Conservation (phyloP, 78 protist species). For the Polysphondylium violaceum region DNA sequence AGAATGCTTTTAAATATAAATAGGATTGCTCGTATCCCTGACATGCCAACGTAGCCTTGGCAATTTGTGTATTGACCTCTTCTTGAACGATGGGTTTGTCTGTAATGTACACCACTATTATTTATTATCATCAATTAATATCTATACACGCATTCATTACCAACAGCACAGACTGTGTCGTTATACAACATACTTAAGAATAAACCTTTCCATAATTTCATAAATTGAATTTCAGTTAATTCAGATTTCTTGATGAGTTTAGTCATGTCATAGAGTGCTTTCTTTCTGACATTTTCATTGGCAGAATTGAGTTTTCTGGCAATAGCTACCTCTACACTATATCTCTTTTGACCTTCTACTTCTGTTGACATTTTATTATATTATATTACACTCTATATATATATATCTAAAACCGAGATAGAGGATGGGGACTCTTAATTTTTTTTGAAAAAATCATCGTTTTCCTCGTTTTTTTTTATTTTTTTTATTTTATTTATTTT, state of each 20-base stretch:
- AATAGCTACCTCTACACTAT: not conserved
- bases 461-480: not conserved
- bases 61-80: constrained; percentile 7
- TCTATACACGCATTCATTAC: not conserved
- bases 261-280: constrained; percentile 9
- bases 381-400: too few species aligned
- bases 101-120: constrained; percentile 41
- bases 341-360: not conserved
- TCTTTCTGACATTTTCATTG: not conserved
- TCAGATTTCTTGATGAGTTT: not conserved
- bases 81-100: constrained; percentile 68
- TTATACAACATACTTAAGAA: constrained; percentile 28
- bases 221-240: constrained; percentile 41
- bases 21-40: not conserved
- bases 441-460: not conserved
- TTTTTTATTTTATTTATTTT: not conserved
- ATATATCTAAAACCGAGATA: too few species aligned
- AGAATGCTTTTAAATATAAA: constrained; percentile 25
- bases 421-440: not conserved
- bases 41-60: constrained; percentile 7
- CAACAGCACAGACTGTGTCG: too few species aligned
- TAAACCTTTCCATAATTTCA: constrained; percentile 75
- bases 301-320: constrained; percentile 3
- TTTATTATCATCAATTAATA: not conserved
- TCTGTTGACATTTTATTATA: too few species aligned